These are phyloP conservation scores for Kalanchoe fedtschenkoi DNA, from an alignment of 164 flowering plant genomes.

Conservation along the genomic window DNA sequence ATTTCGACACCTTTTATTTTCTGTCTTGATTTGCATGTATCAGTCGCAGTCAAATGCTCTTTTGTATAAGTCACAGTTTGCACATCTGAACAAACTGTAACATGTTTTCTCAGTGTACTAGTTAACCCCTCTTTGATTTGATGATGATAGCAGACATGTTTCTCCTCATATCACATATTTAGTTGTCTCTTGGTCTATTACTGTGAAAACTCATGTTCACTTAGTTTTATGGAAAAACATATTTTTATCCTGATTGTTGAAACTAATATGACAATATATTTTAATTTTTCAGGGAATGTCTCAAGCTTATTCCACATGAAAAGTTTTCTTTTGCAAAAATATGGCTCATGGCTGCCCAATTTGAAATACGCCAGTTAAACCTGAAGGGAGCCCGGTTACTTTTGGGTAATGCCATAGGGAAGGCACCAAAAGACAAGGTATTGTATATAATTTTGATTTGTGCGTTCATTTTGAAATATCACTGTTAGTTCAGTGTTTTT, in stretches of 20 bases:
- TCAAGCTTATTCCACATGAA: conserved; percentile 67
- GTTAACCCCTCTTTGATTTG: not conserved
- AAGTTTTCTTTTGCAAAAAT: conserved; percentile 88
- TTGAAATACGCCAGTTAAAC: conserved; percentile 83
- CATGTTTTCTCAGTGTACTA: no score
- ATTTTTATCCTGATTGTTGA: not conserved
- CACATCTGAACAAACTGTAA: no score
- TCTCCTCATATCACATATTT: not conserved
- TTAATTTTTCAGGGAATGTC: conserved; percentile 50
- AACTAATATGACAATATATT: not conserved
- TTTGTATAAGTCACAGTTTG: no score
- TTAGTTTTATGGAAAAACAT: not conserved
- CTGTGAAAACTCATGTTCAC: not conserved
- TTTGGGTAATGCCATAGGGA: conserved; percentile 84
- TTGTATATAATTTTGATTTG: not conserved
- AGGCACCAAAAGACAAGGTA: conserved; percentile 96
- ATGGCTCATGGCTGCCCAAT: conserved; percentile 91
- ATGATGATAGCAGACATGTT: not conserved
- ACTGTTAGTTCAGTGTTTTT: conserved; percentile 1
- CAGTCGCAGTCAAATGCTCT: no score
- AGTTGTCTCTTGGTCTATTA: not conserved
- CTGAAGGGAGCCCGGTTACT: conserved; percentile 62
- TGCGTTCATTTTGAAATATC: not conserved
- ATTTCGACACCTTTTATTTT: not conserved
- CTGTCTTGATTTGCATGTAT: no score